A percentile compares a stretch with the other conserved stretches of the same genome.
These are phyloP conservation scores for Ploettnerulaceae sp. DNA, from an alignment of 2,329 filamentous ascomycete genomes.

Conservation along the genomic window DNA sequence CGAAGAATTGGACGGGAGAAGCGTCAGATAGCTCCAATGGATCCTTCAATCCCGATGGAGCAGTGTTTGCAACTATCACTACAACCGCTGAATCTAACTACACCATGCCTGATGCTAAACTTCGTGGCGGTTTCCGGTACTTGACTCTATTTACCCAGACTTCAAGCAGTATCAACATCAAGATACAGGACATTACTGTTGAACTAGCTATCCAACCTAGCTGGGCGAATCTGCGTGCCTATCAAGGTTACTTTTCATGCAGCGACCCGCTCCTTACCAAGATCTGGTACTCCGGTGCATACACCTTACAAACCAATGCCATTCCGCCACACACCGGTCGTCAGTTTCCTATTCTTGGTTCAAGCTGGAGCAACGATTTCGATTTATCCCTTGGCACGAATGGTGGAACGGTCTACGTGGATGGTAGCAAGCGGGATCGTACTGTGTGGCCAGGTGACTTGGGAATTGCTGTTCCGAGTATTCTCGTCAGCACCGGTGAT, in stretches of 20 bases:
- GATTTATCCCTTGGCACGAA: slow-evolving; percentile 36
- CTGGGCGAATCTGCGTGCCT: slow-evolving; percentile 42
- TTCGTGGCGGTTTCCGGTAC: slow-evolving; percentile 50
- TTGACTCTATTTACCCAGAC: slow-evolving; percentile 44
- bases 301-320: slow-evolving; percentile 37
- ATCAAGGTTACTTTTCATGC: slow-evolving; percentile 51
- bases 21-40: slow-evolving; percentile 46
- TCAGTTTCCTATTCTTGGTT: slow-evolving; percentile 28
- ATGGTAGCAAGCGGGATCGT: slow-evolving; percentile 56
- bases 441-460: slow-evolving; percentile 60
- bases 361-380: slow-evolving; percentile 38
- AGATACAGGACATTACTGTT: slow-evolving; percentile 34
- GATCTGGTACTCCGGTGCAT: slow-evolving; percentile 47
- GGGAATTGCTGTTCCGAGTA: slow-evolving; percentile 49
- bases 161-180: slow-evolving; percentile 20
- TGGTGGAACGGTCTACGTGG: slow-evolving; percentile 35
- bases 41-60: slow-evolving; percentile 42
- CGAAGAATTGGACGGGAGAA: slow-evolving; percentile 42
- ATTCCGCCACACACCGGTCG: slow-evolving; percentile 33
- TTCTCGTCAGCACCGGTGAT: slow-evolving; percentile 51
- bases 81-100: slow-evolving; percentile 35
- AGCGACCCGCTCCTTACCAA: slow-evolving; percentile 47
- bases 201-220: slow-evolving; percentile 40
- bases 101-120: slow-evolving; percentile 40
- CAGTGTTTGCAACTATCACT: slow-evolving; percentile 41